phyloP scores from a whole-genome alignment of 1,284 basidiomycete species.

The Naganishia liquefaciens region DNA sequence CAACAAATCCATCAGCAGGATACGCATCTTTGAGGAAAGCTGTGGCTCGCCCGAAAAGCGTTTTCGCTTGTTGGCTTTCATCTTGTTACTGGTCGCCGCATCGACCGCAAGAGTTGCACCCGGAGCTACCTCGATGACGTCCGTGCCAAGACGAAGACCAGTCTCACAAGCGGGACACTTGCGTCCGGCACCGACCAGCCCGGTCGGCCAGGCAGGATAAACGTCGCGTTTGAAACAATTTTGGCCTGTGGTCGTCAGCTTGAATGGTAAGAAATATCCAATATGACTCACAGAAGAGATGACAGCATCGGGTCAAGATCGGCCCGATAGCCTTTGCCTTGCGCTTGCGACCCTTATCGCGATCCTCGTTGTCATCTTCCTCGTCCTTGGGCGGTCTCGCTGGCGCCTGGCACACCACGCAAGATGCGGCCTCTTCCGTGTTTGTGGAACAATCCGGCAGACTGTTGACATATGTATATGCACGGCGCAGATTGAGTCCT shows the following conservation, averaged over 20 bases:
- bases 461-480: conserved; percentile 26
- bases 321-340: conserved; percentile 42
- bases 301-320: conserved; percentile 87
- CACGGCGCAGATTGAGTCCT: conserved; percentile 29
- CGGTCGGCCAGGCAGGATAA: conserved; percentile 76
- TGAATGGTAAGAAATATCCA: conserved; percentile 34
- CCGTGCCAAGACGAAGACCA: conserved; percentile 61
- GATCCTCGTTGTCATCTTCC: conserved; percentile 36
- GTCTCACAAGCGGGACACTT: conserved; percentile 74
- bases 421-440: conserved; percentile 16
- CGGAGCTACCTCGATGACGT: conserved; percentile 74
- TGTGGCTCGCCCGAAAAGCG: conserved; percentile 69
- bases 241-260: conserved; percentile 46
- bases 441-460: conserved; percentile 7
- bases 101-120: conserved; percentile 56
- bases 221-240: conserved; percentile 74
- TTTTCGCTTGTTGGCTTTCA: conserved; percentile 63
- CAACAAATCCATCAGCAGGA: conserved; percentile 71
- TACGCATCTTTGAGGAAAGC: conserved; percentile 81
- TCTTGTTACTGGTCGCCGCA: conserved; percentile 62
- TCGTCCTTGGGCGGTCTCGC: conserved; percentile 26
- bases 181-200: conserved; percentile 61
- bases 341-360: conserved; percentile 41
- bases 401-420: conserved; percentile 24
- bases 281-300: conserved; percentile 72